phyloP scores from a whole-genome alignment of 768 basidiomycete genomes.

The Russula earlei region DNA sequence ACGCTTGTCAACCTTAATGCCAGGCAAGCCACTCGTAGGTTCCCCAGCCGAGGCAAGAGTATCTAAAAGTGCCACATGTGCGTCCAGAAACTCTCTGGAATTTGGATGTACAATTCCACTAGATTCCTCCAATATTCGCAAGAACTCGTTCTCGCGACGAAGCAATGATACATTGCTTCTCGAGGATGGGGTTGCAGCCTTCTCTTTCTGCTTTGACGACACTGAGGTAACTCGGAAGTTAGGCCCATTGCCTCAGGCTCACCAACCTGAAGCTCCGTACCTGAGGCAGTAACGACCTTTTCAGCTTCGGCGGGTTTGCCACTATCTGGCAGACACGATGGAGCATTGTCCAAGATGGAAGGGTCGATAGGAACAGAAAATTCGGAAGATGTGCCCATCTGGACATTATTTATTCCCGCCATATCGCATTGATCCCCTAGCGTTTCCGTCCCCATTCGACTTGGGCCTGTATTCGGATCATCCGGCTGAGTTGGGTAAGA shows the following conservation, averaged over 20 bases:
- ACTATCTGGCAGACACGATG: neutral
- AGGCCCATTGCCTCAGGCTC: neutral
- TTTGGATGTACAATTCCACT: conserved; percentile 62
- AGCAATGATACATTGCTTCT: conserved; percentile 67
- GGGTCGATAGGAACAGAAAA: neutral
- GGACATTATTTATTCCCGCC: neutral
- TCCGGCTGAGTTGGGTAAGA: neutral
- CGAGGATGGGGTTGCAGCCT: conserved; percentile 18
- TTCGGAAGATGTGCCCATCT: neutral
- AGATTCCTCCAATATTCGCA: conserved; percentile 51
- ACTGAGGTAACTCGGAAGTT: conserved; percentile 3
- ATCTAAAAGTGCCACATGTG: conserved; percentile 55
- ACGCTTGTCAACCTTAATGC: conserved; percentile 64
- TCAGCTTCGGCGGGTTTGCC: neutral
- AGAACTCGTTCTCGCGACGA: conserved; percentile 72
- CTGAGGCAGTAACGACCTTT: neutral
- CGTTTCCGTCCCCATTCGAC: neutral
- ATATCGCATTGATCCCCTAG: neutral
- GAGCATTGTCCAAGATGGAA: neutral
- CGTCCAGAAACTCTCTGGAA: conserved; percentile 60
- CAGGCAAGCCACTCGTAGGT: conserved; percentile 57
- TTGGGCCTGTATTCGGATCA: neutral
- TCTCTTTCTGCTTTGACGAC: conserved; percentile 14
- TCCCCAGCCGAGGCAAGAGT: conserved; percentile 49
- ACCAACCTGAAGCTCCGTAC: neutral